Base-by-base conservation (phyloP, 2,329 filamentous ascomycete species). In the Orbilia oligospora region DNA sequence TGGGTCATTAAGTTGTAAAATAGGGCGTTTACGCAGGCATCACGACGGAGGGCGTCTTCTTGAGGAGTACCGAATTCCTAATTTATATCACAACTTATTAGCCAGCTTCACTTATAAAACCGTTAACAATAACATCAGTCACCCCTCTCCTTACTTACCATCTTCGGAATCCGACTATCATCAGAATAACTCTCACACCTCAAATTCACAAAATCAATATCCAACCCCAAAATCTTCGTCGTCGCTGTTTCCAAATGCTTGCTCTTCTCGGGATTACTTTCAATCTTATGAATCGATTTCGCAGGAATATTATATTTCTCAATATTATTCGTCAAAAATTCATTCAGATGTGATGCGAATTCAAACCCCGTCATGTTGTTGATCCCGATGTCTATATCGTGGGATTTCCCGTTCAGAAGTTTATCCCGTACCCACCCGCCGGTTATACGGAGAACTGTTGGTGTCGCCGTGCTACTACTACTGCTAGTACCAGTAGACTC, bases 221-320 rank as follows among this genome's bases (percentile, higher is more conserved):
- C 95, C 61, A 97, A 88, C 0, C 92, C 93, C 82, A 97, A 91
- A 73, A 98, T 90, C 80, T 88, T 92, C 24, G 92, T 93, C 9
- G 93, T 97, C 61, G 93, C 92, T 0, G 95, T 98, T 85, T 97
- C 95, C 14, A 98, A 88, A 83, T 98, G 93, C 85, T 98, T 98
- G 20, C 94, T 97, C 85, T 97, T 97, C 82, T 97, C 94, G 0
- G 94, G 95, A 83, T 98, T 98, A 72, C 91, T 91, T 66, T 92
- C 91, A 81, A 97, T 95, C 84, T 93, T 97, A 87, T 97, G 92
- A 36, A 97, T 87, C 80, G 89, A 91, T 63, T 92, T 91, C 18
- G 85, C 83, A 33, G 84, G 83, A 61, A 91, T 87, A 9, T 84
- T 85, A 82, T 94, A 91, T 82, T 90, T 90, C 65, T 88, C 86